phyloP scores from a whole-genome alignment of 2,329 filamentous ascomycete species.

The Elsinoe arachidis region DNA sequence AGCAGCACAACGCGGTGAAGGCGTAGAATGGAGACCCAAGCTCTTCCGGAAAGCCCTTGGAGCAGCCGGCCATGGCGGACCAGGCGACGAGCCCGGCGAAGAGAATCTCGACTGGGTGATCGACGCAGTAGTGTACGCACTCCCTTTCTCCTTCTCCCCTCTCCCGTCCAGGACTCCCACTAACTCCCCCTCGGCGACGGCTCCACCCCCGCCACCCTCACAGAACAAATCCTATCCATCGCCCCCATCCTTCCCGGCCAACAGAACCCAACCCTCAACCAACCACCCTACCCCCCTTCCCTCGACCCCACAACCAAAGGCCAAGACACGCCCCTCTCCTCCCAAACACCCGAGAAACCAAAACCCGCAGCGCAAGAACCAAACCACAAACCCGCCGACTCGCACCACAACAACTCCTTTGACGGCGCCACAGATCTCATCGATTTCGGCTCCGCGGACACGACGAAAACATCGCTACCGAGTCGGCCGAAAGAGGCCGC shows the following conservation, averaged over 20 bases:
- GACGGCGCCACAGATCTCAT: constrained; percentile 8
- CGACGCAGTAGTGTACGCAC: constrained; percentile 66
- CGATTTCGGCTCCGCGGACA: constrained; percentile 8
- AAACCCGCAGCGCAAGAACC: neutral
- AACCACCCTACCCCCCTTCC: constrained; percentile 18
- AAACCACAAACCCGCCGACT: neutral
- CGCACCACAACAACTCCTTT: neutral
- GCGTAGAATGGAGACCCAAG: constrained; percentile 79
- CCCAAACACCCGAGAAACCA: constrained; percentile 14
- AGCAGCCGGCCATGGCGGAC: constrained; percentile 51
- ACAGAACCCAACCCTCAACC: constrained; percentile 50
- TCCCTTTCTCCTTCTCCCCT: neutral
- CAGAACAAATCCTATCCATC: constrained; percentile 74
- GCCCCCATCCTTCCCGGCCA: constrained; percentile 79
- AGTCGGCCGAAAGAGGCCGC: constrained; percentile 17
- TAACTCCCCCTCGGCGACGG: constrained; percentile 44
- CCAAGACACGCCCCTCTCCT: neutral
- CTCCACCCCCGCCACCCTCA: constrained; percentile 55
- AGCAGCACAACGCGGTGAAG: constrained; percentile 67
- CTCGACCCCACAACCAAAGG: constrained; percentile 1
- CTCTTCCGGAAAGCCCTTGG: constrained; percentile 71
- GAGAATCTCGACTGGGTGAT: constrained; percentile 94
- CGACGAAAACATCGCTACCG: constrained; percentile 10
- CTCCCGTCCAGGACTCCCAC: constrained; percentile 12
- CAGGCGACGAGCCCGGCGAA: constrained; percentile 62